phyloP scores from a whole-genome alignment of 257 asterid genomes.

The Prunella vulgaris region DNA sequence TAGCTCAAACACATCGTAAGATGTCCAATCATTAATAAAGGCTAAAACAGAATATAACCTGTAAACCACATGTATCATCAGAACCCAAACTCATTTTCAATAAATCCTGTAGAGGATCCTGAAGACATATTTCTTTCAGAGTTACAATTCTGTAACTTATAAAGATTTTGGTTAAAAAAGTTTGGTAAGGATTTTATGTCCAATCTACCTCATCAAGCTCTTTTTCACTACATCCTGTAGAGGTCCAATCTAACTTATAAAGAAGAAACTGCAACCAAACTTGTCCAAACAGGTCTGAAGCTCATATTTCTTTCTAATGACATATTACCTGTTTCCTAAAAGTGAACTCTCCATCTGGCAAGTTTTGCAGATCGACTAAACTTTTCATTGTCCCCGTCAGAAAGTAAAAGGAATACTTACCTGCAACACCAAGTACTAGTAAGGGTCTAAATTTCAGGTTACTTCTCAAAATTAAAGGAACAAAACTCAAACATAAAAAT shows the following conservation, averaged over 20 bases:
- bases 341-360: conserved; percentile 77
- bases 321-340: conserved; percentile 69
- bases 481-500: conserved; percentile 7
- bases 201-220: neutral
- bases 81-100: neutral
- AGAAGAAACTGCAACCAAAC: neutral
- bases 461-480: conserved; percentile 3
- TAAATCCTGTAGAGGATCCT: neutral
- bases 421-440: conserved; percentile 42
- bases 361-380: conserved; percentile 72
- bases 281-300: neutral
- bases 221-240: neutral
- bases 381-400: conserved; percentile 53
- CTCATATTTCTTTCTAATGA: neutral
- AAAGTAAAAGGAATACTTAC: conserved; percentile 54
- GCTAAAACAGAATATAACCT: neutral
- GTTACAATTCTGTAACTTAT: neutral
- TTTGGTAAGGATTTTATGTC: neutral
- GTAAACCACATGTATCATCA: neutral
- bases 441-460: neutral
- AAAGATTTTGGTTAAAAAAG: neutral
- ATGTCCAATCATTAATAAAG: neutral
- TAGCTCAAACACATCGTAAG: too few species aligned
- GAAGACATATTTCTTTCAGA: too few species aligned
- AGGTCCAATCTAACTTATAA: neutral